Conservation (phyloP, 2,329 filamentous ascomycete genomes). For the Thyridium curvatum region DNA sequence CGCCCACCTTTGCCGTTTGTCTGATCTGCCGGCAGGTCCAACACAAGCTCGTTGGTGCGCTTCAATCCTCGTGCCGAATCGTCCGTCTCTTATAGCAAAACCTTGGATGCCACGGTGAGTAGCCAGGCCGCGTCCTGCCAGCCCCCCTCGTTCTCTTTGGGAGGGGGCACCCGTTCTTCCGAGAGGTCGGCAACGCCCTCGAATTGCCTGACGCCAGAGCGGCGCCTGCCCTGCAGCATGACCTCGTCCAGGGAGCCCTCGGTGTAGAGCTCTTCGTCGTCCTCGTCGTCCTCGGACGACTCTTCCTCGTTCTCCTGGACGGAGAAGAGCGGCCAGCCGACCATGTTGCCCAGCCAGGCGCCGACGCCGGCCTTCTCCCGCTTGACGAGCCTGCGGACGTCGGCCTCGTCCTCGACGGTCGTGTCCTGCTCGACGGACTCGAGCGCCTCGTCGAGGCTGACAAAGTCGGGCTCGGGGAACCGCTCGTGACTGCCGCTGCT, state of each 20-base stretch:
- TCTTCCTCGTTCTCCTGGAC: constrained; percentile 55
- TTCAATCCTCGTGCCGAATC: background rate
- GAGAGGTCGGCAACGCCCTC: constrained; percentile 33
- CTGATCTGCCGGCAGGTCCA: background rate
- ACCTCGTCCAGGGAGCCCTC: constrained; percentile 3
- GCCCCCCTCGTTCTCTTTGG: constrained; percentile 49
- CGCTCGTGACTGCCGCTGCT: constrained; percentile 23
- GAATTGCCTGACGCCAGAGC: constrained; percentile 27
- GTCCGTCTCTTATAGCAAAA: constrained; percentile 40
- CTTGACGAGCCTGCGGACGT: constrained; percentile 50
- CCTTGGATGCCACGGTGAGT: constrained; percentile 56
- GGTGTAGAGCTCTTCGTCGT: constrained; percentile 26
- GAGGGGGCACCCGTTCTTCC: constrained; percentile 39
- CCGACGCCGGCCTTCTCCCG: constrained; percentile 43
- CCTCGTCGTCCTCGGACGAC: constrained; percentile 28
- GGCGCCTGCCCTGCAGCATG: constrained; percentile 13
- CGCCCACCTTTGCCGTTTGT: too few relatives aligned
- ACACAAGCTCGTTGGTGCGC: too few relatives aligned
- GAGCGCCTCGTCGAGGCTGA: constrained; percentile 54
- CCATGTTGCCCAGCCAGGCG: constrained; percentile 52
- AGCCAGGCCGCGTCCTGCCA: constrained; percentile 67
- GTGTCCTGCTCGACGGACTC: constrained; percentile 46
- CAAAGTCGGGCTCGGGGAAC: constrained; percentile 52
- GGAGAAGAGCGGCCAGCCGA: constrained; percentile 57
- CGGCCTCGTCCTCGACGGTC: constrained; percentile 49